These are phyloP conservation scores for Apophysomyces sp. DNA, from an alignment of 371 early-diverging fungal genomes.

Conservation along the genomic window DNA sequence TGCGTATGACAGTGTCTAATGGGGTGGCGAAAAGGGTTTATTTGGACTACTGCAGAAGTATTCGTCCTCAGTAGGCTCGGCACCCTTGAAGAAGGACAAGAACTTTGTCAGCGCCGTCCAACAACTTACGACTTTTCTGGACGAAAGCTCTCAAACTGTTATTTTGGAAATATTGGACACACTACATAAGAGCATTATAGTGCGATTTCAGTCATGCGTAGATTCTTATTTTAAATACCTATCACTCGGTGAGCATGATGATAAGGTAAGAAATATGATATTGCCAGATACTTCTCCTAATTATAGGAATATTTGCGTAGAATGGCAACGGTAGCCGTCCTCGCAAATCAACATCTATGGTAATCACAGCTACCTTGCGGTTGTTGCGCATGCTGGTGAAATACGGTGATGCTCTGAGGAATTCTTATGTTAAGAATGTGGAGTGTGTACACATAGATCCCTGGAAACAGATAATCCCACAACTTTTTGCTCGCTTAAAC, in stretches of 20 bases:
- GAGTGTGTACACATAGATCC: slow-evolving; percentile 44
- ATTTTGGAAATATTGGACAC: slow-evolving; percentile 16
- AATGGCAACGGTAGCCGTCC: background rate
- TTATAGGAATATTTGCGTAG: background rate
- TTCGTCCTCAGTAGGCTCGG: slow-evolving; percentile 5
- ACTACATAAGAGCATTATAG: slow-evolving; percentile 20
- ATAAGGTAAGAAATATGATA: slow-evolving; percentile 12
- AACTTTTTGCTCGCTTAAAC: slow-evolving; percentile 72
- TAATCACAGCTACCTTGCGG: slow-evolving; percentile 65
- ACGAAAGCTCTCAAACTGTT: slow-evolving; percentile 1
- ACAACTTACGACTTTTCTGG: slow-evolving; percentile 12
- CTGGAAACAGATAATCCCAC: slow-evolving; percentile 79
- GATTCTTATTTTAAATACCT: slow-evolving; percentile 38
- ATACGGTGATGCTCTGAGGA: slow-evolving; percentile 56
- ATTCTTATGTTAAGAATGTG: slow-evolving; percentile 43
- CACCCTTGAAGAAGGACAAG: background rate
- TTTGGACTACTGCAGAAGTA: slow-evolving; percentile 13
- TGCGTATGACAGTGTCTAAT: no score
- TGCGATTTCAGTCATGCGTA: slow-evolving; percentile 25
- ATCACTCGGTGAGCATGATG: slow-evolving; percentile 20
- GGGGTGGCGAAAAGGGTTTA: no score
- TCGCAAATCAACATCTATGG: slow-evolving; percentile 28
- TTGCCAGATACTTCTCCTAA: background rate
- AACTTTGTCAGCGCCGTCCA: slow-evolving; percentile 6
- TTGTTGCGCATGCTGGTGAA: slow-evolving; percentile 66